Evolutionary conservation across 331 rosid genomes (phyloP).

Genomic region (Pyrus hybrid): DNA sequence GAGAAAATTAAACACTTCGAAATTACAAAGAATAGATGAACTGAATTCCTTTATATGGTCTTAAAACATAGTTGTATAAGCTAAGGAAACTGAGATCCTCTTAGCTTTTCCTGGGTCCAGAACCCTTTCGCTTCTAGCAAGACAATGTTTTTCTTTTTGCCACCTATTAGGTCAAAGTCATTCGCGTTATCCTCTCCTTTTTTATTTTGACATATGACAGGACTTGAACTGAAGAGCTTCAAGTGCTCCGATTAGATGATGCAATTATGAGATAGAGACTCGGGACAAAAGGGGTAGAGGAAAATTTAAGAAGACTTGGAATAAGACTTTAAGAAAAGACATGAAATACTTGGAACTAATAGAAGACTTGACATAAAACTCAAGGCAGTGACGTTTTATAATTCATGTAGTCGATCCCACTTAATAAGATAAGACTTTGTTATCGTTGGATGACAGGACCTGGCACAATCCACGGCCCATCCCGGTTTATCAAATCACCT

Average conservation of each 20-base stretch:
- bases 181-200: background rate
- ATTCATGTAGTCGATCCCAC: too few relatives aligned
- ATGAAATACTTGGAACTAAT: too few relatives aligned
- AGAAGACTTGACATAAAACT: too few relatives aligned
- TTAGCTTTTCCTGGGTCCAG: background rate
- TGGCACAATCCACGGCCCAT: background rate
- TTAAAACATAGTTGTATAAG: too few relatives aligned
- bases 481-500: background rate
- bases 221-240: background rate
- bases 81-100: too few relatives aligned
- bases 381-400: accelerated
- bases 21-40: background rate
- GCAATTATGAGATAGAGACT: too few relatives aligned
- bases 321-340: too few relatives aligned
- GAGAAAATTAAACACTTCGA: background rate
- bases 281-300: accelerated
- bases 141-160: background rate
- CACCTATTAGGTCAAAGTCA: background rate
- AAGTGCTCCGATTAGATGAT: too few relatives aligned
- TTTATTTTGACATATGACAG: background rate
- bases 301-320: too few relatives aligned
- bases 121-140: background rate
- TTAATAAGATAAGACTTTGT: too few relatives aligned
- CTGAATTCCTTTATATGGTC: too few relatives aligned
- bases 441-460: background rate